phyloP scores from a whole-genome alignment of 257 asterid species.

The Scutellaria baicalensis region DNA sequence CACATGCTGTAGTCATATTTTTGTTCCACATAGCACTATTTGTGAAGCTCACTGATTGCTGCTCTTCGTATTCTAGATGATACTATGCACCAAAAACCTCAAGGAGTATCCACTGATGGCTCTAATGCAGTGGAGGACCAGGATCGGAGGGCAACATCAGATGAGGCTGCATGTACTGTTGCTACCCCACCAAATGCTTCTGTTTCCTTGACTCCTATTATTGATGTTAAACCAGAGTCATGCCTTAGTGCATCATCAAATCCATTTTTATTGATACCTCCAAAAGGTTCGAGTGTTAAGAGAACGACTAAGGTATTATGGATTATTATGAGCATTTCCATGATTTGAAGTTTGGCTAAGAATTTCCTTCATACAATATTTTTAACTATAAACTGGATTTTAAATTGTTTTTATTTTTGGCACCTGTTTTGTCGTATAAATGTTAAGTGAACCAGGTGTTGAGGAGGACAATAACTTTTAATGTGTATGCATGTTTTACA shows the following conservation, averaged over 20 bases:
- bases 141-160: conserved; percentile 24
- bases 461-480: not conserved
- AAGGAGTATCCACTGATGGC: conserved; percentile 16
- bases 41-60: conserved; percentile 26
- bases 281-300: conserved; percentile 33
- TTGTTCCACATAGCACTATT: conserved; percentile 29
- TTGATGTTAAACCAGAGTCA: conserved; percentile 30
- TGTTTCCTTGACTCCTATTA: conserved; percentile 20
- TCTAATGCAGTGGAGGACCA: conserved; percentile 27
- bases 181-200: conserved; percentile 25
- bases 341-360: not conserved
- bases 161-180: conserved; percentile 20
- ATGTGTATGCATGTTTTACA: not conserved
- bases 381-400: not conserved
- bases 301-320: conserved; percentile 42
- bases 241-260: conserved; percentile 40
- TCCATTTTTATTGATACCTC: conserved; percentile 31
- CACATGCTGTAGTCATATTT: not conserved
- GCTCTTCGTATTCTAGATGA: conserved; percentile 16
- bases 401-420: not conserved
- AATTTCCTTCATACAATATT: not conserved
- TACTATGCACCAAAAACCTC: conserved; percentile 14
- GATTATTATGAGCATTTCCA: not conserved
- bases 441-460: not conserved
- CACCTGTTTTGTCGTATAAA: not conserved